phyloP scores from a whole-genome alignment of 257 asterid genomes.

The Mentha longifolia region DNA sequence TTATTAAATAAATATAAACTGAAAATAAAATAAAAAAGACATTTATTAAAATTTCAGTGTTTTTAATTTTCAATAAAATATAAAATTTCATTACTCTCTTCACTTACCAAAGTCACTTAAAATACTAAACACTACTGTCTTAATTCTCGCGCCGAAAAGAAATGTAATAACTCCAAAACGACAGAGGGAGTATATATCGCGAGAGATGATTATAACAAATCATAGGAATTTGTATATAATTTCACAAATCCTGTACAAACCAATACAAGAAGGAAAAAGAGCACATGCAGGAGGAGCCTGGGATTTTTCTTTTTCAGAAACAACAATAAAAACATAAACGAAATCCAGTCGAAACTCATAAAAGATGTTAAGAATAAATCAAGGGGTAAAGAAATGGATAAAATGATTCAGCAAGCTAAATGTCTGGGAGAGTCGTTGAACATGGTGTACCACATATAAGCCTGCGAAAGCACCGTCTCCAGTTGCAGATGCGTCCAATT shows the following conservation, averaged over 20 bases:
- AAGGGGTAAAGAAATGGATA: neutral
- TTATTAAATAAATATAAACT: no score
- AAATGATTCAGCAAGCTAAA: slow-evolving; percentile 58
- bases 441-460: slow-evolving; percentile 95
- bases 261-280: neutral
- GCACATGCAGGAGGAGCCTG: neutral
- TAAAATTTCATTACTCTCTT: no score
- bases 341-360: slow-evolving; percentile 4
- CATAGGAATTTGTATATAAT: neutral
- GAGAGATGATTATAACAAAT: neutral
- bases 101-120: no score
- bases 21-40: no score
- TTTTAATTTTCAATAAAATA: no score
- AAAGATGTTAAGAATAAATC: neutral
- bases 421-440: slow-evolving; percentile 92
- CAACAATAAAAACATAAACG: neutral
- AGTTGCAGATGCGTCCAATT: slow-evolving; percentile 83
- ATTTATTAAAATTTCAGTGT: no score
- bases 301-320: neutral
- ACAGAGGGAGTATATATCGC: no score
- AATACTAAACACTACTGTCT: no score
- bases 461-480: slow-evolving; percentile 90
- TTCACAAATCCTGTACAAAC: slow-evolving; percentile 14
- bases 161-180: no score
- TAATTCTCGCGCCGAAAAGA: no score